Evolutionary conservation across 148 eudicot species (phyloP).

Genomic region (Amaranthus hypochondriacus): DNA sequence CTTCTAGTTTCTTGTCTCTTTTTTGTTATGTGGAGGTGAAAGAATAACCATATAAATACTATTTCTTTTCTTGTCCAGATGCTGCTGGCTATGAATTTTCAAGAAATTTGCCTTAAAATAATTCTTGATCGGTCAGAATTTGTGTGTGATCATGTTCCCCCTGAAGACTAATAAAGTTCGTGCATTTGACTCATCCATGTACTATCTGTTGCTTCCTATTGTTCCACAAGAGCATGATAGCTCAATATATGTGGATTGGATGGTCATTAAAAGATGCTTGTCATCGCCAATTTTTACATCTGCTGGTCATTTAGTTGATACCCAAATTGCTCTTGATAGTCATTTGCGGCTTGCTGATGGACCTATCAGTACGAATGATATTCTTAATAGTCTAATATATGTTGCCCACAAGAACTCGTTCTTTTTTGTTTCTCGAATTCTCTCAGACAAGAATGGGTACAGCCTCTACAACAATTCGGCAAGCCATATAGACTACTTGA

Average conservation of each 20-base stretch:
- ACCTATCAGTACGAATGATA: conserved; percentile 34
- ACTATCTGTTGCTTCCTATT: conserved; percentile 83
- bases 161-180: conserved; percentile 34
- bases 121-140: conserved; percentile 76
- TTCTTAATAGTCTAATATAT: conserved; percentile 80
- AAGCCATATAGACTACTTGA: conserved; percentile 50
- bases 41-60: neutral
- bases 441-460: conserved; percentile 53
- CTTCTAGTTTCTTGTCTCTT: neutral
- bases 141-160: conserved; percentile 48
- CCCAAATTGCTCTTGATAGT: conserved; percentile 15
- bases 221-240: conserved; percentile 25
- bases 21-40: conserved; percentile 5
- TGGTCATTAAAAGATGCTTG: conserved; percentile 60
- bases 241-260: conserved; percentile 66
- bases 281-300: conserved; percentile 70
- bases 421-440: conserved; percentile 69
- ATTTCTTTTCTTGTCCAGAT: conserved; percentile 44
- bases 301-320: conserved; percentile 18
- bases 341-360: conserved; percentile 82
- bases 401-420: conserved; percentile 62
- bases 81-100: conserved; percentile 62
- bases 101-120: conserved; percentile 68
- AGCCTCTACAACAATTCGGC: conserved; percentile 40
- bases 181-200: conserved; percentile 38